Conservation (phyloP, 2,329 filamentous ascomycete species). For the Sarocladium brachiariae region DNA sequence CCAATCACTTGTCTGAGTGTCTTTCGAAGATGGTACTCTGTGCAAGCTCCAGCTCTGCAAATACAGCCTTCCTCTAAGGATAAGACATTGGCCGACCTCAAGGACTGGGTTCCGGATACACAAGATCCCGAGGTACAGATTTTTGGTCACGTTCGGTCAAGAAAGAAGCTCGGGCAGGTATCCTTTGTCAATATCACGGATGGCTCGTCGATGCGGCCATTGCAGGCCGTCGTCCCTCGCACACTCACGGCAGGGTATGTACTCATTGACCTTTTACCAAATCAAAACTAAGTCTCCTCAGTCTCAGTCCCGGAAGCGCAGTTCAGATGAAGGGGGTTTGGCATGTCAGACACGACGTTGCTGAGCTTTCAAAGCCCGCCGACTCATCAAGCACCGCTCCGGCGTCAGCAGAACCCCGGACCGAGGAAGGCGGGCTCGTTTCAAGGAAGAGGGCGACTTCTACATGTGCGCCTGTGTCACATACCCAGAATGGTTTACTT, state of each 20-base stretch:
- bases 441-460: too few species aligned
- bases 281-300: conserved; percentile 35
- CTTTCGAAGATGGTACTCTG: conserved; percentile 25
- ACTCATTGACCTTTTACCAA: too few species aligned
- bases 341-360: conserved; percentile 29
- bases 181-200: conserved; percentile 83
- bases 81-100: conserved; percentile 46
- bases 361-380: not conserved
- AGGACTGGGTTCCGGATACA: conserved; percentile 42
- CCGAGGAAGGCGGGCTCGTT: too few species aligned
- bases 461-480: not conserved
- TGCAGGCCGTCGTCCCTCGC: conserved; percentile 76
- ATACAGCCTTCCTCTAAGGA: conserved; percentile 20
- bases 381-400: too few species aligned
- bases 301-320: conserved; percentile 71
- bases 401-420: too few species aligned
- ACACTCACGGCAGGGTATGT: conserved; percentile 67
- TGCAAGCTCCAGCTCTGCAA: conserved; percentile 20
- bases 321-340: conserved; percentile 73
- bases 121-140: conserved; percentile 49
- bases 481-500: not conserved
- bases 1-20: not conserved
- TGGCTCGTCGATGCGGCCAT: conserved; percentile 69
- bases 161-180: conserved; percentile 77
- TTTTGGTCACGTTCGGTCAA: conserved; percentile 74